Evolutionary conservation across 176 grass and related monocot genomes (phyloP).

Genomic region (Bonia amplexicaulis): DNA sequence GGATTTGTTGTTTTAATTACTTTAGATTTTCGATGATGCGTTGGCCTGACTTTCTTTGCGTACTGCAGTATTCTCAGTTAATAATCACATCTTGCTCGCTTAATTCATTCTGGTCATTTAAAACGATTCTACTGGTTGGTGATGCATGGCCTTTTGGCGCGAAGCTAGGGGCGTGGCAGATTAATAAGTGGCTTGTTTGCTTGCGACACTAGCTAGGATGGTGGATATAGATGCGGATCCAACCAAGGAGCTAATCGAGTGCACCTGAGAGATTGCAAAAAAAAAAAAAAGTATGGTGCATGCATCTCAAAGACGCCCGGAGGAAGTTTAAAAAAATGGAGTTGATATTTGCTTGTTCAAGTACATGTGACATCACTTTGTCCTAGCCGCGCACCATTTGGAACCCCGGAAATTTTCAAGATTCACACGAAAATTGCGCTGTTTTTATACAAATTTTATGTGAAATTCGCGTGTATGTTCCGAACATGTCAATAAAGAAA

Average conservation of each 20-base stretch:
- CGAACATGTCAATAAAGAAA: no score
- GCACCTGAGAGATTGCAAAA: no score
- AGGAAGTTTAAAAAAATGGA: background rate
- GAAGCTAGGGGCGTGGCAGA: background rate
- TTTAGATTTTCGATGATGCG: background rate
- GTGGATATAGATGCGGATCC: background rate
- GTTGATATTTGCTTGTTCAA: no score
- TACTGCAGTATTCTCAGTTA: background rate
- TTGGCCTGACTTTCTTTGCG: background rate
- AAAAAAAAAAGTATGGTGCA: no score
- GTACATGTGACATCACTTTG: no score
- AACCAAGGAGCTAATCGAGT: background rate
- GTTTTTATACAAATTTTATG: no score
- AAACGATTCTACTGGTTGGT: background rate
- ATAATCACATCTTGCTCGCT: background rate
- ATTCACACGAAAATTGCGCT: no score
- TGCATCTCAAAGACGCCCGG: background rate
- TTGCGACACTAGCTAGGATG: background rate
- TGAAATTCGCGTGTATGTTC: no score
- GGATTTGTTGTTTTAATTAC: conserved; percentile 19
- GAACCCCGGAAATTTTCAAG: no score
- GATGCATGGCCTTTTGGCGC: background rate
- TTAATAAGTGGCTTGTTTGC: background rate
- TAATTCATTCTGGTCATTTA: background rate
- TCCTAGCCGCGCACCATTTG: no score